phyloP scores from a whole-genome alignment of 2,329 filamentous ascomycete genomes.

The Didymosphaeria variabile region DNA sequence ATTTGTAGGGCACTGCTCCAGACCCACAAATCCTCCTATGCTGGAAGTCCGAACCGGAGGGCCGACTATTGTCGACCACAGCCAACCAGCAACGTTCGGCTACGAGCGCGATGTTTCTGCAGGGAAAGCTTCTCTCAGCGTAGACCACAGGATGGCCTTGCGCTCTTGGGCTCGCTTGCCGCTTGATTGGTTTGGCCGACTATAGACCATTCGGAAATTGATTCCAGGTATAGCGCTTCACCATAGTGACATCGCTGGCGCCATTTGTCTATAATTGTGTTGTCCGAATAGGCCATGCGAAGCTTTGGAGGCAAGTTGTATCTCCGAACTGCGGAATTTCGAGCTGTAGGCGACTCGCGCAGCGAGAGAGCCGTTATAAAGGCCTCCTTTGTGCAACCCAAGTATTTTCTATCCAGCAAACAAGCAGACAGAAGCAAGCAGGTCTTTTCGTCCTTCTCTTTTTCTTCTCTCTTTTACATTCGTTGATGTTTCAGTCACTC shows the following conservation, averaged over 20 bases:
- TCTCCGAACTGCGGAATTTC: background rate
- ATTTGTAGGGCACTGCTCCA: no score
- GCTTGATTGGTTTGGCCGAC: no score
- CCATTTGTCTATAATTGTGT: background rate
- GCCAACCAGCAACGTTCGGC: no score
- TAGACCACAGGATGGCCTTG: no score
- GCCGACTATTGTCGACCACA: no score
- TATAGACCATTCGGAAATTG: background rate
- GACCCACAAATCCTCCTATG: background rate
- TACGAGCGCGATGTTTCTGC: no score
- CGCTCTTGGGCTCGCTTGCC: no score
- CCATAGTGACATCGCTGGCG: background rate
- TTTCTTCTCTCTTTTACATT: background rate
- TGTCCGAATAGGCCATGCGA: background rate
- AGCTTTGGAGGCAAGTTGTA: background rate
- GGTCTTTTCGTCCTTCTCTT: background rate
- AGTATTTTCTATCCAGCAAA: background rate
- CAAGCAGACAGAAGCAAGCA: background rate
- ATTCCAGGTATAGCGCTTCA: background rate
- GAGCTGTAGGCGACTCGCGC: background rate
- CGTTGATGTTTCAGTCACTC: conserved; percentile 2
- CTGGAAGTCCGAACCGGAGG: background rate
- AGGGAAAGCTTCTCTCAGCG: no score
- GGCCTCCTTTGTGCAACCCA: background rate
- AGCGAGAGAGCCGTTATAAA: conserved; percentile 1